These are phyloP conservation scores for Podaxis sp. DNA, from an alignment of 768 basidiomycete genomes.

Conservation along the genomic window DNA sequence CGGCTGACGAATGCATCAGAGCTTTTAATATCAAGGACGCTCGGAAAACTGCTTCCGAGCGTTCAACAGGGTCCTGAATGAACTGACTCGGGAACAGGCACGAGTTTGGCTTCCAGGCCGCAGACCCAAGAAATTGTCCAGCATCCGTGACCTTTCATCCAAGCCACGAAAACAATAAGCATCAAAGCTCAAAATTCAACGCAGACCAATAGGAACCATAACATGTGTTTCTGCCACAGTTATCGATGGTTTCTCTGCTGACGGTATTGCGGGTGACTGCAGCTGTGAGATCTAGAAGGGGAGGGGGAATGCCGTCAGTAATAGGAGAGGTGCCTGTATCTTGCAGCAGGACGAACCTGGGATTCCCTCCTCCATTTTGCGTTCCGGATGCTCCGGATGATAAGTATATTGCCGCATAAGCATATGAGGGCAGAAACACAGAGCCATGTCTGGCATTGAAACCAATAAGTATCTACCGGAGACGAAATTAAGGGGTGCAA, in stretches of 20 bases:
- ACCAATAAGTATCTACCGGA: not conserved
- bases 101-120: not conserved
- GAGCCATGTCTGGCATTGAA: not conserved
- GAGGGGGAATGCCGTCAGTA: not conserved
- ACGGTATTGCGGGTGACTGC: not conserved
- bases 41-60: not conserved
- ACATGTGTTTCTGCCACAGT: not conserved
- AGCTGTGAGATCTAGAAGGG: not conserved
- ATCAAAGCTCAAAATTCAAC: not conserved
- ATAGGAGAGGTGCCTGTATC: not conserved
- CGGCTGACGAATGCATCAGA: not conserved
- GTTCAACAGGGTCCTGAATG: not conserved
- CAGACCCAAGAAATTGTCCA: too few relatives aligned
- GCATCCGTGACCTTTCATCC: not conserved
- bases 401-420: not conserved
- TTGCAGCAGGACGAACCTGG: not conserved
- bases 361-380: not conserved
- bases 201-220: not conserved
- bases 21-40: not conserved
- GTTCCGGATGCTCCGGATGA: conserved; percentile 2
- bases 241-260: not conserved
- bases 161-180: not conserved
- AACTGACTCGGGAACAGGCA: not conserved
- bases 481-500: too few relatives aligned
- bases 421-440: not conserved